Percentiles rank a stretch among this genome's conserved stretches.
These are phyloP conservation scores for Mucor saturninus DNA, from an alignment of 371 early-diverging fungal species.

Conservation along the genomic window DNA sequence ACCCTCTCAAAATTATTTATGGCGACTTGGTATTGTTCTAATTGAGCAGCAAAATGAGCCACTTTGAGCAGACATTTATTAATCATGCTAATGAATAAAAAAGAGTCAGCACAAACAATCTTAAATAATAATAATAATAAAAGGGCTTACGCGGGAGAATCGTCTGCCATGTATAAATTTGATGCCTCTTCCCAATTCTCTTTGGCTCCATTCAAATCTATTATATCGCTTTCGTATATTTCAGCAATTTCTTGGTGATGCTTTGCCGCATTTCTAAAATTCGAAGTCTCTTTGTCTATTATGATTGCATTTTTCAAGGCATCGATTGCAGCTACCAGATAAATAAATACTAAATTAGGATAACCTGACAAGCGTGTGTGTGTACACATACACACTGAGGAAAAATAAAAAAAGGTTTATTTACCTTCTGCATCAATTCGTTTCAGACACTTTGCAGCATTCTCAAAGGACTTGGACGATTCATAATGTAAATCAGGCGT, in stretches of 20 bases:
- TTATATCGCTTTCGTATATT: conserved; percentile 88
- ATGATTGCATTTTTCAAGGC: conserved; percentile 75
- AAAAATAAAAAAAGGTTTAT: neutral
- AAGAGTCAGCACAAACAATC: neutral
- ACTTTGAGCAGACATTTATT: conserved; percentile 91
- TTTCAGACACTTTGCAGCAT: conserved; percentile 88
- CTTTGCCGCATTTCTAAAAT: conserved; percentile 89
- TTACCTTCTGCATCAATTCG: conserved; percentile 82
- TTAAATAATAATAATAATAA: neutral
- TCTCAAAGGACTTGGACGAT: conserved; percentile 81
- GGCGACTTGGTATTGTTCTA: conserved; percentile 88
- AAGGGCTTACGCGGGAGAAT: conserved; percentile 78
- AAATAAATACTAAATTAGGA: neutral
- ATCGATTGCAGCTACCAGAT: conserved; percentile 70
- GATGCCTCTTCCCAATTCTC: conserved; percentile 88
- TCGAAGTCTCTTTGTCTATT: conserved; percentile 81
- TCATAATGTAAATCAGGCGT: conserved; percentile 78
- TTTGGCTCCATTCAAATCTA: conserved; percentile 83
- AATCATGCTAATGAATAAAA: conserved; percentile 48
- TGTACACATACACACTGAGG: neutral
- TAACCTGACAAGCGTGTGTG: neutral
- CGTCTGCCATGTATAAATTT: conserved; percentile 90
- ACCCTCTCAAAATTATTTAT: conserved; percentile 87
- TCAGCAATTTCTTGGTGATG: conserved; percentile 94
- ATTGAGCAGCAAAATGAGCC: conserved; percentile 87